phyloP scores from a whole-genome alignment of 305 asterid genomes.

The Fraxinus floribunda region DNA sequence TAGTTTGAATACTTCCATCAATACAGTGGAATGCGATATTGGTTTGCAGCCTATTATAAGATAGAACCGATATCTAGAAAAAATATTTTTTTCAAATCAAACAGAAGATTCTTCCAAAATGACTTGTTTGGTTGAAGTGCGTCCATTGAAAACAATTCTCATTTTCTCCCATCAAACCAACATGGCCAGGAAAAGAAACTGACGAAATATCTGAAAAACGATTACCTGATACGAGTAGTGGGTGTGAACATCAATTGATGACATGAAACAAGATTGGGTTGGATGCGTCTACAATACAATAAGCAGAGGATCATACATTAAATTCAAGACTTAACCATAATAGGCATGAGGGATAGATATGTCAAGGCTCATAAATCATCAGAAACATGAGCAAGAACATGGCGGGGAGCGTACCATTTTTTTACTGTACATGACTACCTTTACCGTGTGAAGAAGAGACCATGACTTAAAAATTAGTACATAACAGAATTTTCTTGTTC shows the following conservation, averaged over 20 bases:
- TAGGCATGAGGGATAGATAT: neutral
- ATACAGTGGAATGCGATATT: neutral
- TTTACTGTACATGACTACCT: neutral
- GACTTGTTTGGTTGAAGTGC: neutral
- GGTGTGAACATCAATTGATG: slow-evolving; percentile 94
- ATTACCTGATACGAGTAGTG: slow-evolving; percentile 95
- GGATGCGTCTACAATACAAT: slow-evolving; percentile 86
- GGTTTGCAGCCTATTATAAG: neutral
- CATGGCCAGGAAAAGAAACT: neutral
- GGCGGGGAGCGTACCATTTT: neutral
- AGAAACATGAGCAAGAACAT: slow-evolving; percentile 1
- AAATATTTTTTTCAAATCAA: neutral
- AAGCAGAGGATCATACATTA: slow-evolving; percentile 27
- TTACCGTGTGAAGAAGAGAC: neutral
- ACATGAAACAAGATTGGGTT: slow-evolving; percentile 97
- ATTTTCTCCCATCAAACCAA: neutral
- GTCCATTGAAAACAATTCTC: neutral
- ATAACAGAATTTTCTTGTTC: neutral
- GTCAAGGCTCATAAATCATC: neutral
- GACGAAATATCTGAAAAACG: slow-evolving; percentile 14
- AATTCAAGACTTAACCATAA: slow-evolving; percentile 1
- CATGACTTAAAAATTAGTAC: neutral
- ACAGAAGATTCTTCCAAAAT: neutral
- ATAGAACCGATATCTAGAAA: neutral
- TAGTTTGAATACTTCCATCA: neutral